Evolutionary conservation across 2,329 filamentous ascomycete species (phyloP).

Genomic region (Shiraia sp.): DNA sequence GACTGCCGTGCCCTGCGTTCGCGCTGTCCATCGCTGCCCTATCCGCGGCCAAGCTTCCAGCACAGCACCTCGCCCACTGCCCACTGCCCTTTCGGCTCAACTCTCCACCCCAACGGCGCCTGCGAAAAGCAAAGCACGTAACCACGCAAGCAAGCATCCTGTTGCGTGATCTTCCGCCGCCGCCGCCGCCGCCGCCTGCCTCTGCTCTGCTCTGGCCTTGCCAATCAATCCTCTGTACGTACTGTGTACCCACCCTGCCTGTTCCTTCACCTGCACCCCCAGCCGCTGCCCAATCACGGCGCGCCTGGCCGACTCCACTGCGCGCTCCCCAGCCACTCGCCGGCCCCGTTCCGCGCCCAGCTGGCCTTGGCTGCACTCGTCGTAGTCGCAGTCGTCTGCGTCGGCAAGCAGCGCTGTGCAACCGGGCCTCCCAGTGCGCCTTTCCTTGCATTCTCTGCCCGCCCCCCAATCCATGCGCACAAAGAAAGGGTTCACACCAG

Average conservation of each 20-base stretch:
- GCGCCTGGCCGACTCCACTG: too few relatives aligned
- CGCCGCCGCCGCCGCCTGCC: neutral
- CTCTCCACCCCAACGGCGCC: constrained; percentile 23
- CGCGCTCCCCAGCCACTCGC: constrained; percentile 5
- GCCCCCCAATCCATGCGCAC: constrained; percentile 26
- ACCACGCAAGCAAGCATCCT: neutral
- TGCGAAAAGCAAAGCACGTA: constrained; percentile 18
- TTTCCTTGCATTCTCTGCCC: constrained; percentile 43
- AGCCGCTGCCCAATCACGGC: too few relatives aligned
- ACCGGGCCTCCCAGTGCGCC: constrained; percentile 28
- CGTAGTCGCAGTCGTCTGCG: neutral
- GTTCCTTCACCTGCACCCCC: too few relatives aligned
- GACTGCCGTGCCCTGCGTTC: constrained; percentile 19
- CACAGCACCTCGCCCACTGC: too few relatives aligned
- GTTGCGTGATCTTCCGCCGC: neutral
- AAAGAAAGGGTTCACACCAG: constrained; percentile 29
- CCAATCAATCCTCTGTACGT: too few relatives aligned
- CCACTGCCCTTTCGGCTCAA: constrained; percentile 14
- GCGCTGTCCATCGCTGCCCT: constrained; percentile 21
- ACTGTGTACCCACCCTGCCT: too few relatives aligned
- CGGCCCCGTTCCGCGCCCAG: constrained; percentile 20
- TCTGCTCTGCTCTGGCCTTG: too few relatives aligned
- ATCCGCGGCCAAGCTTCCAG: constrained; percentile 25
- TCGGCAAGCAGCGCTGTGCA: constrained; percentile 17
- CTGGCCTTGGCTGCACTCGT: constrained; percentile 3